Evolutionary conservation across 2,329 filamentous ascomycete species (phyloP), one percentile per base, ranked within the genome.

Genomic region (Septoria linicola): DNA sequence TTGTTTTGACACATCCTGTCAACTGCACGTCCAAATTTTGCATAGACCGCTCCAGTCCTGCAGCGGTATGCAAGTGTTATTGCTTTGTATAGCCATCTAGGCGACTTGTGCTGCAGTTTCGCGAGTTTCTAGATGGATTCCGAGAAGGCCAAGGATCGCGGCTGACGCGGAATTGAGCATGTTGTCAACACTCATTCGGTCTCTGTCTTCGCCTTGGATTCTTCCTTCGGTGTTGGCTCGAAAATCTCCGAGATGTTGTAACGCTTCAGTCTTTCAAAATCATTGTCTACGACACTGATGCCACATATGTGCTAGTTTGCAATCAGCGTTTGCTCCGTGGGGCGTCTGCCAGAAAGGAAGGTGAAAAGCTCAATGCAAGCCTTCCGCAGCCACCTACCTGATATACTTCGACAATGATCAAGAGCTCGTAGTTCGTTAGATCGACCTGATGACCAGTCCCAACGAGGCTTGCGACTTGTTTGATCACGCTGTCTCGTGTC

Each of bases 171-270:
- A 10, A 35, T n/a, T n/a, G n/a, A n/a, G n/a, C n/a, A n/a, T n/a
- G n/a, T n/a, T n/a, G n/a, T n/a, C n/a, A n/a, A n/a, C n/a, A n/a
- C n/a, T 45, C 34, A 47, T 30, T 39, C 20, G 34, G 32, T 30
- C n/a, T 27, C 34, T 8, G 32, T 14, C 21, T 47, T 37, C 8
- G 23, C 53, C 54, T 54, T 36, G 54, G 49, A 52, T 34, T 57
- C 56, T 35, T 66, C 63, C 50, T 69, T 68, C 32, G 72, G 66
- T 8, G 71, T 72, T 44, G 77, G 75, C 51, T 76, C 74, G 59
- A 87, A 88, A 19, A 92, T 78, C 68, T 89, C 87, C 50, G 85
- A 82, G 32, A 95, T 70, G 68, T 93, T 93, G 72, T 84, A 92
- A 59, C 82, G 80, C 72, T 88, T 91, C 54, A 91, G 75, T 40